Percentiles rank a stretch among this genome's conserved stretches.
Conservation (phyloP, 2,329 filamentous ascomycete genomes). For the Ophiocordyceps camponoti-floridani region DNA sequence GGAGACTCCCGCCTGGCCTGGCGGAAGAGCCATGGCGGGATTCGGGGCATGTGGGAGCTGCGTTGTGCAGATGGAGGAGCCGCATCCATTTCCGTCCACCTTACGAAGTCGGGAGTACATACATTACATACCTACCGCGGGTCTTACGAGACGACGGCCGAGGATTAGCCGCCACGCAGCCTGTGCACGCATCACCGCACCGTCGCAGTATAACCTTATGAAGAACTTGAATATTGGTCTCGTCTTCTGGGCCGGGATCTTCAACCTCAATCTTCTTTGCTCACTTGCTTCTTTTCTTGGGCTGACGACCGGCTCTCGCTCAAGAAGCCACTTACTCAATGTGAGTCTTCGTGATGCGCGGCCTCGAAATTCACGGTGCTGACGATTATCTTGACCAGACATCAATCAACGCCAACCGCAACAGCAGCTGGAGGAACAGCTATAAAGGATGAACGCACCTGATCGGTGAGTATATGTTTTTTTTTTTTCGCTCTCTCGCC, state of each 20-base stretch:
- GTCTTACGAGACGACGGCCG: neutral
- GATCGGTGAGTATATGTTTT: conserved; percentile 26
- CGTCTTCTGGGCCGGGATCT: no score
- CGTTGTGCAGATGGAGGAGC: neutral
- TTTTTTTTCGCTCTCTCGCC: neutral
- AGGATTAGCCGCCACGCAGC: neutral
- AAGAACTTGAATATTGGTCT: neutral
- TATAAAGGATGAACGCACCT: conserved; percentile 33
- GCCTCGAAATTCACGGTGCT: neutral
- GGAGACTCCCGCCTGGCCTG: conserved; percentile 34
- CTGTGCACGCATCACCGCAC: neutral
- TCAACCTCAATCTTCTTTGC: neutral
- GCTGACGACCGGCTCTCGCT: no score
- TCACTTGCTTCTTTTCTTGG: neutral
- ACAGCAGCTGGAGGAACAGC: neutral
- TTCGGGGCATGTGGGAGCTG: conserved; percentile 37
- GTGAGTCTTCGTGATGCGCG: no score
- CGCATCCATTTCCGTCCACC: neutral
- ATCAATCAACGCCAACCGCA: no score
- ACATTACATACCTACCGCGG: no score
- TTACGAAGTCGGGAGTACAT: no score
- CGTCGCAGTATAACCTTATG: neutral
- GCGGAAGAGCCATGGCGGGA: conserved; percentile 38
- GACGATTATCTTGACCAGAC: neutral
- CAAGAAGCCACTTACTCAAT: no score